These are phyloP conservation scores for Alectoria sarmentosa DNA, from an alignment of 495 filamentous ascomycete genomes.

Conservation along the genomic window DNA sequence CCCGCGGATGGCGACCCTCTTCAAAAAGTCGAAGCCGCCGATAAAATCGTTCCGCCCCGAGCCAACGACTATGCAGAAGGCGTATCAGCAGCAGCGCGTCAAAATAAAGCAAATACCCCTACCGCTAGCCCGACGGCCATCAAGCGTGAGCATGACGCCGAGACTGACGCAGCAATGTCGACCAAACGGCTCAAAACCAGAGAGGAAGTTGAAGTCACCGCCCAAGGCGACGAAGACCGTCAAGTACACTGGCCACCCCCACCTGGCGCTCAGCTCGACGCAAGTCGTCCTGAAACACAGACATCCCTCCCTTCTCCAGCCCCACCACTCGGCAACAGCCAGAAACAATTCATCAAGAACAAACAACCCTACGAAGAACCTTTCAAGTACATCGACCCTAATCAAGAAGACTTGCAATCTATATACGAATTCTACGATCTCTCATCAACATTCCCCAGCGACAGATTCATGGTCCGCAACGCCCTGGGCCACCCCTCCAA, in stretches of 20 bases:
- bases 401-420: constrained; percentile 63
- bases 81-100: constrained; percentile 25
- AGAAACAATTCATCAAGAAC: constrained; percentile 29
- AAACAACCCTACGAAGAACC: constrained; percentile 68
- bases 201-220: constrained; percentile 32
- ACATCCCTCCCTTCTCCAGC: constrained; percentile 27
- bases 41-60: constrained; percentile 39
- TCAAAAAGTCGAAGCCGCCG: constrained; percentile 46
- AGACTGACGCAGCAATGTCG: constrained; percentile 37
- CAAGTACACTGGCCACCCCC: constrained; percentile 44
- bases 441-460: constrained; percentile 71
- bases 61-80: constrained; percentile 32
- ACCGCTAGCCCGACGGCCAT: constrained; percentile 24
- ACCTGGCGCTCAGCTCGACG: constrained; percentile 35
- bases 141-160: constrained; percentile 38
- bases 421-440: constrained; percentile 80
- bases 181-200: constrained; percentile 40
- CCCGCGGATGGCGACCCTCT: constrained; percentile 38
- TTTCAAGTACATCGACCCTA: constrained; percentile 74
- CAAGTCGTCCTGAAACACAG: constrained; percentile 34
- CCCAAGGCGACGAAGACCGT: constrained; percentile 41
- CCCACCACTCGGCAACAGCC: constrained; percentile 32
- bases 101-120: constrained; percentile 38
- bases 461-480: constrained; percentile 95
- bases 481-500: constrained; percentile 72